phyloP scores from a whole-genome alignment of 2,329 filamentous ascomycete genomes.

The Cylindrodendrum hubeiense region DNA sequence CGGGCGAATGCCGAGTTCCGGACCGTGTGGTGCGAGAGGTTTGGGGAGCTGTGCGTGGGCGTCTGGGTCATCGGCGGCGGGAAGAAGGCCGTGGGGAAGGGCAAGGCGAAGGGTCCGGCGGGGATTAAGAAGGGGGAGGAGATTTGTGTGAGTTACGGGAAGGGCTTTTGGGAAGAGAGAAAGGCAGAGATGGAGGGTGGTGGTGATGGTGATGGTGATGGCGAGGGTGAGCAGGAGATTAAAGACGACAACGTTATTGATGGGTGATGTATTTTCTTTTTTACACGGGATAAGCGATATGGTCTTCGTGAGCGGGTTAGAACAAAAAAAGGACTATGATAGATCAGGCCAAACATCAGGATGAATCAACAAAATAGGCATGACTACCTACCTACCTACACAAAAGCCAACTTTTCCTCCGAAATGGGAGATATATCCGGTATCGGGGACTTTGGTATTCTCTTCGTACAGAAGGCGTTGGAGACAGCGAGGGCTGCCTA shows the following conservation, averaged over 20 bases:
- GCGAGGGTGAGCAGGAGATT: background rate
- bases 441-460: too few relatives aligned
- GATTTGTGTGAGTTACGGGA: constrained; percentile 75
- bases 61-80: constrained; percentile 63
- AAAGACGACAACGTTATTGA: background rate
- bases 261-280: background rate
- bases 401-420: too few relatives aligned
- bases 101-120: constrained; percentile 45
- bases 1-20: constrained; percentile 70
- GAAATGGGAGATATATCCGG: too few relatives aligned
- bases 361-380: too few relatives aligned
- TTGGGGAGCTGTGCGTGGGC: constrained; percentile 66
- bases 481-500: too few relatives aligned
- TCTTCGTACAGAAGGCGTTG: too few relatives aligned
- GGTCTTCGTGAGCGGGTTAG: background rate
- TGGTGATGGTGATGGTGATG: background rate
- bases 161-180: constrained; percentile 72
- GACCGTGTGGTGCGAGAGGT: constrained; percentile 67
- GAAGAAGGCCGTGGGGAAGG: constrained; percentile 36
- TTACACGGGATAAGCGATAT: background rate
- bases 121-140: constrained; percentile 71
- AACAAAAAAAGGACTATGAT: too few relatives aligned
- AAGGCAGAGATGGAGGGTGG: constrained; percentile 26
- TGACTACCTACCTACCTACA: too few relatives aligned
- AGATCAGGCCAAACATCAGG: too few relatives aligned